phyloP scores from a whole-genome alignment of 2,329 filamentous ascomycete species.

The Penicillium verrucosum region DNA sequence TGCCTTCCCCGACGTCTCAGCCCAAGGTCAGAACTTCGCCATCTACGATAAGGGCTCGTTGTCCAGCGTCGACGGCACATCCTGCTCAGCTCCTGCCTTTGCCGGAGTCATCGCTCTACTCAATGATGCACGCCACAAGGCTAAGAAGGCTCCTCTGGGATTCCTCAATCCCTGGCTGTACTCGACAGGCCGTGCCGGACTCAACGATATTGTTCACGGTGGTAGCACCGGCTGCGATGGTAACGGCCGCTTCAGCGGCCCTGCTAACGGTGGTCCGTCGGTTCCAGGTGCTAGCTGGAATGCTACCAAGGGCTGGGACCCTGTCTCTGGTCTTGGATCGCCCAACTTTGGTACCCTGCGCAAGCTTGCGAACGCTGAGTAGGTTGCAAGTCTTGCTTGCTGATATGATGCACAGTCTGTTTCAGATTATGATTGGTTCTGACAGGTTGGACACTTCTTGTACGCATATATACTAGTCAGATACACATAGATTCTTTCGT shows the following conservation, averaged over 20 bases:
- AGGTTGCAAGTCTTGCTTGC: background rate
- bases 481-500: conserved; percentile 8
- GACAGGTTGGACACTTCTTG: background rate
- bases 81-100: conserved; percentile 56
- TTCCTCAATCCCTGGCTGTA: conserved; percentile 64
- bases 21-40: conserved; percentile 35
- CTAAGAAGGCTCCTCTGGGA: conserved; percentile 51
- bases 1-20: conserved; percentile 43
- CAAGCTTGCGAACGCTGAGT: conserved; percentile 1
- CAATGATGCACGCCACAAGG: conserved; percentile 58
- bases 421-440: background rate
- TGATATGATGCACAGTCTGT: background rate
- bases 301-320: conserved; percentile 45
- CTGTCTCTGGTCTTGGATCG: conserved; percentile 34
- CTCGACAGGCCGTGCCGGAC: conserved; percentile 36
- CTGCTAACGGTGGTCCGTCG: conserved; percentile 36
- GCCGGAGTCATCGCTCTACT: conserved; percentile 59
- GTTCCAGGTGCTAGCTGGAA: conserved; percentile 51
- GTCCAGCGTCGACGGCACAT: conserved; percentile 38
- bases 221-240: conserved; percentile 49
- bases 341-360: conserved; percentile 5
- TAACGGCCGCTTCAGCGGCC: conserved; percentile 40
- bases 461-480: background rate
- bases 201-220: conserved; percentile 50
- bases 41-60: conserved; percentile 32